These are phyloP conservation scores for Clonostachys rosea DNA, from an alignment of 2,329 filamentous ascomycete species.

Conservation along the genomic window DNA sequence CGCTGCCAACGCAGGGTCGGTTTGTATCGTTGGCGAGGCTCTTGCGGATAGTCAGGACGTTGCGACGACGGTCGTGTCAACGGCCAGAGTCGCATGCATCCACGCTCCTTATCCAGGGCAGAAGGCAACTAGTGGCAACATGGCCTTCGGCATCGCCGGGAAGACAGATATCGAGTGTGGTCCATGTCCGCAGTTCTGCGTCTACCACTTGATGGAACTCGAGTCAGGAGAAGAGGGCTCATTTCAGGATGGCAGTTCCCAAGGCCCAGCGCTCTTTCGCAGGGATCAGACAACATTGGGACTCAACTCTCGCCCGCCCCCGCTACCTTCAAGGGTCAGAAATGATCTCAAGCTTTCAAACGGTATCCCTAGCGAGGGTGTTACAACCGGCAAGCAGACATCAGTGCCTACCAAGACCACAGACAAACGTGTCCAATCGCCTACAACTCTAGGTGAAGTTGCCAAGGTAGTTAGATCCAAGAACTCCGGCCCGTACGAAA, in stretches of 20 bases:
- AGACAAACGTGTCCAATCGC: constrained; percentile 1
- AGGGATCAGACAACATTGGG: too few relatives aligned
- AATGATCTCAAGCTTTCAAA: too few relatives aligned
- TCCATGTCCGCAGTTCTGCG: constrained; percentile 32
- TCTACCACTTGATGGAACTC: constrained; percentile 45
- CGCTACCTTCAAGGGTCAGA: too few relatives aligned
- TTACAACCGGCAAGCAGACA: too few relatives aligned
- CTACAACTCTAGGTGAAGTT: constrained; percentile 17
- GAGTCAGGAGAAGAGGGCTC: constrained; percentile 14
- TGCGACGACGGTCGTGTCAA: constrained; percentile 26
- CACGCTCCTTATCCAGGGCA: constrained; percentile 44
- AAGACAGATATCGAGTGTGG: constrained; percentile 20
- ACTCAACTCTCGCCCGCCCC: too few relatives aligned
- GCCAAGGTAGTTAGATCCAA: constrained; percentile 37
- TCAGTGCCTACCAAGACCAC: too few relatives aligned
- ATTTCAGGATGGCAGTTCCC: too few relatives aligned
- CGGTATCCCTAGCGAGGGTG: too few relatives aligned
- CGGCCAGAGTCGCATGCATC: constrained; percentile 9
- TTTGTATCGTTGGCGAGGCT: constrained; percentile 42
- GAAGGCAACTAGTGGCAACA: constrained; percentile 46
- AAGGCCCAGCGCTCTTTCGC: too few relatives aligned
- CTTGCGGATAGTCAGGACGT: constrained; percentile 37
- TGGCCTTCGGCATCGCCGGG: constrained; percentile 27
- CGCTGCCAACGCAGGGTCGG: background rate
- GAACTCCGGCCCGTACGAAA: constrained; percentile 42